These are phyloP conservation scores for Amanita brunnescens DNA, from an alignment of 768 basidiomycete species.

Conservation along the genomic window DNA sequence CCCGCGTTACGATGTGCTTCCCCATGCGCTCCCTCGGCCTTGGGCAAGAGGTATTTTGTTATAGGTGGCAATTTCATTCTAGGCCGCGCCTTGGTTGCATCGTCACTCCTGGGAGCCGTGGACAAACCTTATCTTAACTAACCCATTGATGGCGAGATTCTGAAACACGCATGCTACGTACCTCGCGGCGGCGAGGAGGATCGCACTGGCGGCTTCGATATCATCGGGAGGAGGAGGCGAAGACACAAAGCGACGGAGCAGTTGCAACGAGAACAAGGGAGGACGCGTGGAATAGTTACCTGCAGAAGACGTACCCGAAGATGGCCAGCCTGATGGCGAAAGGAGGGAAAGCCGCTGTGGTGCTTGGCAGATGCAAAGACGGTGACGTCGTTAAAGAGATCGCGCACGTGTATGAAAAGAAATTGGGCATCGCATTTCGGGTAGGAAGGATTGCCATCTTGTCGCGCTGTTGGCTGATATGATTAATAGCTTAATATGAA, in stretches of 20 bases:
- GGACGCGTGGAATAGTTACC: conserved; percentile 69
- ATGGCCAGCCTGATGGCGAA: conserved; percentile 94
- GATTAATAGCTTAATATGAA: conserved; percentile 77
- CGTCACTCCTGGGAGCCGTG: conserved; percentile 67
- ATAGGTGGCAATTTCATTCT: conserved; percentile 89
- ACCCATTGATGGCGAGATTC: conserved; percentile 82
- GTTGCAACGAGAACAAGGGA: conserved; percentile 14
- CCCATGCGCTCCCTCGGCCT: conserved; percentile 75
- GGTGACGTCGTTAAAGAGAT: conserved; percentile 88
- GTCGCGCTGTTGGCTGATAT: not conserved
- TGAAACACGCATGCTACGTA: no score
- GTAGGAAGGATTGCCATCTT: conserved; percentile 28
- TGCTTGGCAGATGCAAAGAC: conserved; percentile 77
- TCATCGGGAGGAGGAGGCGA: no score
- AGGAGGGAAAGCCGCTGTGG: conserved; percentile 75
- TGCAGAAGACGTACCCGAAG: conserved; percentile 91
- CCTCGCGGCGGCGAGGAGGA: no score
- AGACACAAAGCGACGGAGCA: conserved; percentile 24
- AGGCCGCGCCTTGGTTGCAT: conserved; percentile 74
- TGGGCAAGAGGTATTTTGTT: conserved; percentile 83
- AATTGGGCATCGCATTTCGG: conserved; percentile 94
- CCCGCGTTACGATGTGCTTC: conserved; percentile 69
- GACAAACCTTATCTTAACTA: conserved; percentile 83
- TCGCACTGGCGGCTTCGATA: no score
- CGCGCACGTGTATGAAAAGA: conserved; percentile 94